Base-by-base conservation (phyloP, 805 yeast species). In the Wickerhamiella nectarea region DNA sequence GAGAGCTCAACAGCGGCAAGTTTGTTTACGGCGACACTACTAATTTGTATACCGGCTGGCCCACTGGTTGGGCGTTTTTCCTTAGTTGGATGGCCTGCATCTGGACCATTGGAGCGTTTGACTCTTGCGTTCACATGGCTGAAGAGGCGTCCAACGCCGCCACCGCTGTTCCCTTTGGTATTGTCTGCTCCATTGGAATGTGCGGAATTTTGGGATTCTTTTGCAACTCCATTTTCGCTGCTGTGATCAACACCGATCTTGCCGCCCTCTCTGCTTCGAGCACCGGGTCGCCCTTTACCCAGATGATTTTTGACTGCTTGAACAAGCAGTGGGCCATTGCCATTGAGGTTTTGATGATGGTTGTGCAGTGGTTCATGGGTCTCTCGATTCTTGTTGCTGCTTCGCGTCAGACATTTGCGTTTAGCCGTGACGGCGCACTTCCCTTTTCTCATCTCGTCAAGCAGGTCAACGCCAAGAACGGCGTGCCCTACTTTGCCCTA, bases 81-180 rank as follows among this genome's bases (percentile, higher is more conserved):
- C 59, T 68, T 46, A 58, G 76, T 50, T 72, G 76, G 69, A 69
- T 76, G 74, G 77, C 84, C 0, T 76, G 78, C 1, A 71, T 78
- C 46, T 80, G 87, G 86, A 76, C 83, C 17, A 78, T 79, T 55
- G 80, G 81, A 18, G 76, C 80, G 0, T 78, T 77, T 56, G 86
- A 79, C 57, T 72, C 81, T 6, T 75, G 79, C 53, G 75, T 79
- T 41, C 85, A 79, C 62, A 74, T 77, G 74, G 67, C 79, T 17
- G 87, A 79, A 58, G 85, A 79, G 57, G 80, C 80, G 19, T 64
- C 66, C 45, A 72, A 76, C 54, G 79, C 85, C 19, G 64, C 75
- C 4, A 65, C 65, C 41, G 74, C 80, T 11, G 78, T 77, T 3
- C 84, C 86, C 4, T 61, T 72, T 38, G 85, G 83, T 35, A 78